Conservation (phyloP, 441 rosid species). For the Arabidopsis lyrata region DNA sequence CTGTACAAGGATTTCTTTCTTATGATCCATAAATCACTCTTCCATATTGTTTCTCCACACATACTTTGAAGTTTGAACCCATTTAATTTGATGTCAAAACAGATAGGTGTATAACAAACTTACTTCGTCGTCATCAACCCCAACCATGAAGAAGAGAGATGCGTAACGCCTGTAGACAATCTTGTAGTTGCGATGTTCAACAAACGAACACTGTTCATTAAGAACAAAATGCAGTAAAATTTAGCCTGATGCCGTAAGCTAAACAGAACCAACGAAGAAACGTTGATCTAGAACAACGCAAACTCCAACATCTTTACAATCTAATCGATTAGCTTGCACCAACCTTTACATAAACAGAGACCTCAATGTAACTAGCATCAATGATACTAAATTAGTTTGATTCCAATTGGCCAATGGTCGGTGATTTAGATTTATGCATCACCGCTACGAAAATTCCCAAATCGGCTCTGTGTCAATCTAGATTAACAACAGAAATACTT, state of each 20-base stretch:
- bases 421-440: constrained; percentile 14
- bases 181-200: constrained; percentile 98
- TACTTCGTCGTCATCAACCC: constrained; percentile 95
- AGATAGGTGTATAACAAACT: constrained; percentile 25
- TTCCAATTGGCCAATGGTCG: neutral
- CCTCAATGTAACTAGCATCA: constrained; percentile 2
- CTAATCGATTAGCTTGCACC: neutral
- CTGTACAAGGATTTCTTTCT: neutral
- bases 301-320: neutral
- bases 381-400: constrained; percentile 1
- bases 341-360: neutral
- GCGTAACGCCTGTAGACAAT: constrained; percentile 93
- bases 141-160: constrained; percentile 95
- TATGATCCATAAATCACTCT: neutral
- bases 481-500: neutral
- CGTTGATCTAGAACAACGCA: neutral
- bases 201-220: constrained; percentile 83
- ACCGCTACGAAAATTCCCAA: neutral
- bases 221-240: constrained; percentile 10
- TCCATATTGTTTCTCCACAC: neutral
- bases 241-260: neutral
- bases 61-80: neutral
- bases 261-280: neutral
- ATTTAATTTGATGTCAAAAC: neutral
- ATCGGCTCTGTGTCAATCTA: neutral